These are phyloP conservation scores for Aurinia saxatilis DNA, from an alignment of 345 rosid species.

Conservation along the genomic window DNA sequence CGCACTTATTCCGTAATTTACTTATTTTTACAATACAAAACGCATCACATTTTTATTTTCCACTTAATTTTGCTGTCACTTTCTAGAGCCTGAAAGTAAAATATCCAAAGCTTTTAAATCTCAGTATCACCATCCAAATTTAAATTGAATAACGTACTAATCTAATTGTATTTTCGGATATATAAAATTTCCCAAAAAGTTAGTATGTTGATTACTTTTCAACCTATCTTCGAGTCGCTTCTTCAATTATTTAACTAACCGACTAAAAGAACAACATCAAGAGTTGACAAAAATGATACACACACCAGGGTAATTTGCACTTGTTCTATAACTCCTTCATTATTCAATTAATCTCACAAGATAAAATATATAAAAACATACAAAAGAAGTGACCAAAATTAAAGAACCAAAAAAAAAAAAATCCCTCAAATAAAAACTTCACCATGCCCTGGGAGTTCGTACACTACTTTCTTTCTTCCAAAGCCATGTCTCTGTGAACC, in stretches of 20 bases:
- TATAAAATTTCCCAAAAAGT: not conserved
- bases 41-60: no score
- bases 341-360: constrained; percentile 23
- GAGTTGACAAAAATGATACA: constrained; percentile 7
- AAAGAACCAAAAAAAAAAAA: not conserved
- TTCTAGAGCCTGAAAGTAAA: no score
- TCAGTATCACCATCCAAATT: no score
- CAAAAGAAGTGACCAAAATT: constrained; percentile 3
- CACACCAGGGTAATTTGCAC: not conserved
- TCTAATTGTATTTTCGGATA: not conserved
- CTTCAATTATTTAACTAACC: not conserved
- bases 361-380: not conserved
- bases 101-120: no score
- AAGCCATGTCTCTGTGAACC: constrained; percentile 14
- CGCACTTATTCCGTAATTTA: no score
- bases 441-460: constrained; percentile 4
- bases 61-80: no score
- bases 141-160: no score
- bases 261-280: not conserved
- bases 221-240: not conserved
- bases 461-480: not conserved
- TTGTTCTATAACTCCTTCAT: constrained; percentile 9
- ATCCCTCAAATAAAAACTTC: not conserved
- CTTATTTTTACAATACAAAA: no score
- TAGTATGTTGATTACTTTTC: constrained; percentile 1